Evolutionary conservation across 148 eudicot genomes (phyloP).

Genomic region (Chenopodium berlandieri): DNA sequence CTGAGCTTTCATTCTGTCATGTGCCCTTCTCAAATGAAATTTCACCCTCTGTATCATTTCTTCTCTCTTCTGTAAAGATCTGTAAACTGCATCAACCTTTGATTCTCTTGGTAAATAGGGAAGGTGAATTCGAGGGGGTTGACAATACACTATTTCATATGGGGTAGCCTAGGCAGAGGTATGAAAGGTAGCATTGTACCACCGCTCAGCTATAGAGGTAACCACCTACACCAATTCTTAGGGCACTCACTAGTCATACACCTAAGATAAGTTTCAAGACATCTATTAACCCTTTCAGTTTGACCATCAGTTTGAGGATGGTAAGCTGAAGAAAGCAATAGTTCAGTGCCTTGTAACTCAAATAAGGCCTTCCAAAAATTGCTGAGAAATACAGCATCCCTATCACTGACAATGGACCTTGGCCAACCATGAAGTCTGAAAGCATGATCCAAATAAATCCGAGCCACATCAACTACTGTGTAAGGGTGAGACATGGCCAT

Average conservation of each 20-base stretch:
- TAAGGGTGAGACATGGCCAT: too few species aligned
- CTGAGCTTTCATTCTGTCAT: neutral
- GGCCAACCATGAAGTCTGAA: too few species aligned
- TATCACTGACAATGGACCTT: too few species aligned
- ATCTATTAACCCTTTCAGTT: too few species aligned
- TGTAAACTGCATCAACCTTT: neutral
- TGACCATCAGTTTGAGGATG: too few species aligned
- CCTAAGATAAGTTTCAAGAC: too few species aligned
- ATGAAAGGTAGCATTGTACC: neutral
- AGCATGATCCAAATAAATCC: too few species aligned
- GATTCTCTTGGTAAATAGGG: constrained; percentile 6
- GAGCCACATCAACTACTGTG: too few species aligned
- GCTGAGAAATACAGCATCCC: too few species aligned
- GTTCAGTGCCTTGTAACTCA: too few species aligned
- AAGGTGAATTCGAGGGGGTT: constrained; percentile 1
- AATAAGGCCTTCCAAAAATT: too few species aligned
- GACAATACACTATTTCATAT: neutral
- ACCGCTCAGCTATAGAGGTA: neutral
- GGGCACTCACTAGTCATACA: neutral
- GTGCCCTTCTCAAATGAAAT: constrained; percentile 4
- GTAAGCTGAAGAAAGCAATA: too few species aligned
- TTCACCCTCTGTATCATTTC: neutral
- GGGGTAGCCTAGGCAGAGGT: neutral
- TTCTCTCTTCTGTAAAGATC: neutral
- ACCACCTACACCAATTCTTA: neutral